Conservation (phyloP, 225 moss, liverwort and hornwort genomes). For the Lunularia cruciata region DNA sequence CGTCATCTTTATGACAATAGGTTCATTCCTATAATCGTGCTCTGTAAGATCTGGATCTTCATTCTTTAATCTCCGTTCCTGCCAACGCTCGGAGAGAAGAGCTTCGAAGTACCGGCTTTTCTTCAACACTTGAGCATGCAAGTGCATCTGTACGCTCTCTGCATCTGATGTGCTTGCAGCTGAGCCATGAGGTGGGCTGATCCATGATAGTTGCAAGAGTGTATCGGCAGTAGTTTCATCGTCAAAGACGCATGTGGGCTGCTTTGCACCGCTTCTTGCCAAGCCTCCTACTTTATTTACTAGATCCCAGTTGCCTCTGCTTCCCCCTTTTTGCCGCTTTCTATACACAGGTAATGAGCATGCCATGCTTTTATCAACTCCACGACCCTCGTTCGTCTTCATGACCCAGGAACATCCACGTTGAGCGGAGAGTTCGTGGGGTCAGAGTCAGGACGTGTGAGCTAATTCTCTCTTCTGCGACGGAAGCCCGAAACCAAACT, state of each 20-base stretch:
- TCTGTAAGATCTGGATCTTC: conserved; percentile 21
- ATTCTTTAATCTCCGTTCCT: conserved; percentile 34
- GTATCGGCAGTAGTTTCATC: conserved; percentile 75
- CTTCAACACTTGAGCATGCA: conserved; percentile 59
- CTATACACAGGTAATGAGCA: not conserved
- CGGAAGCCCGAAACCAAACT: no score
- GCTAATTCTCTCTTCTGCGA: no score
- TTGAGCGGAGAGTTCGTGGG: no score
- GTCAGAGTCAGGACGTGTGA: no score
- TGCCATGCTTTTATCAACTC: not conserved
- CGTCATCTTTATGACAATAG: conserved; percentile 52
- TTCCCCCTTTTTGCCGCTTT: not conserved
- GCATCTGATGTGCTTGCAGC: conserved; percentile 30
- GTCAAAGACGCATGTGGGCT: conserved; percentile 47
- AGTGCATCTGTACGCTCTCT: conserved; percentile 38
- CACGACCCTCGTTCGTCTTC: conserved; percentile 4
- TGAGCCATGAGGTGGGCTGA: conserved; percentile 34
- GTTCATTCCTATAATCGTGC: conserved; percentile 21
- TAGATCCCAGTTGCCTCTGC: not conserved
- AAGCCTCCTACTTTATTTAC: not conserved
- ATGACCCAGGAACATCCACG: not conserved
- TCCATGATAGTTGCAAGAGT: conserved; percentile 46
- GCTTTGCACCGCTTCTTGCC: conserved; percentile 23
- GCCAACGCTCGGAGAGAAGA: conserved; percentile 82
- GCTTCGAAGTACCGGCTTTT: conserved; percentile 86